phyloP scores from a whole-genome alignment of 23 red algal genomes.

The Gracilaria gracilis region DNA sequence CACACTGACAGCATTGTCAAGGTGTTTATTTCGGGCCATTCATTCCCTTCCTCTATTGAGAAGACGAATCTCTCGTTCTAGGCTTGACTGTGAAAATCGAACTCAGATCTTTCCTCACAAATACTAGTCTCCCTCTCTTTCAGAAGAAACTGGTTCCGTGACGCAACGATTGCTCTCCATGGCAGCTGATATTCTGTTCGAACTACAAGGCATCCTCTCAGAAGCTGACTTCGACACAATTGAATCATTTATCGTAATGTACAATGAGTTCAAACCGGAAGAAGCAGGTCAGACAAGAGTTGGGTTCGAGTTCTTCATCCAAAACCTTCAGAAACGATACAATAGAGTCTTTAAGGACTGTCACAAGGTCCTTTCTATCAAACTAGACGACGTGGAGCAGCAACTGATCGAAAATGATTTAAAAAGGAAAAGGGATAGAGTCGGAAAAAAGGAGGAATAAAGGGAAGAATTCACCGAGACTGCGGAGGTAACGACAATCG shows the following conservation, averaged over 20 bases:
- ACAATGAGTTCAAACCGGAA: conserved; percentile 27
- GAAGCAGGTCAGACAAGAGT: conserved; percentile 16
- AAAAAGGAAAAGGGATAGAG: no score
- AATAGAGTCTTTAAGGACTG: conserved; percentile 20
- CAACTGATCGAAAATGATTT: no score
- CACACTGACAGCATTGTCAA: no score
- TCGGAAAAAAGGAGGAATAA: conserved; percentile 10
- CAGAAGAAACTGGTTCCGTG: no score
- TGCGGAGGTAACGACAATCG: not conserved
- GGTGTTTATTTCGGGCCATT: no score
- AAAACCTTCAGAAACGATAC: no score
- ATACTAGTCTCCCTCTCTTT: no score
- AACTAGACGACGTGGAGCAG: not conserved
- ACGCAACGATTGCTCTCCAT: not conserved
- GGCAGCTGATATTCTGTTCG: conserved; percentile 40
- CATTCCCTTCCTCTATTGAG: no score
- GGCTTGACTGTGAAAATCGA: no score
- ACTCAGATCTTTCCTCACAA: no score
- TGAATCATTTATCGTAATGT: conserved; percentile 12
- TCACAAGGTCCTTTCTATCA: not conserved
- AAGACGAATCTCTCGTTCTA: no score
- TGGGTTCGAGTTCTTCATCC: conserved; percentile 10
- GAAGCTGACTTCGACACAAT: conserved; percentile 12
- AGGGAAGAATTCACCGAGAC: not conserved
- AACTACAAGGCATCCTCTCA: conserved; percentile 27